Evolutionary conservation across 495 filamentous ascomycete species (phyloP), one percentile per base, ranked within the genome.

Genomic region (Penicillium diatomitis): DNA sequence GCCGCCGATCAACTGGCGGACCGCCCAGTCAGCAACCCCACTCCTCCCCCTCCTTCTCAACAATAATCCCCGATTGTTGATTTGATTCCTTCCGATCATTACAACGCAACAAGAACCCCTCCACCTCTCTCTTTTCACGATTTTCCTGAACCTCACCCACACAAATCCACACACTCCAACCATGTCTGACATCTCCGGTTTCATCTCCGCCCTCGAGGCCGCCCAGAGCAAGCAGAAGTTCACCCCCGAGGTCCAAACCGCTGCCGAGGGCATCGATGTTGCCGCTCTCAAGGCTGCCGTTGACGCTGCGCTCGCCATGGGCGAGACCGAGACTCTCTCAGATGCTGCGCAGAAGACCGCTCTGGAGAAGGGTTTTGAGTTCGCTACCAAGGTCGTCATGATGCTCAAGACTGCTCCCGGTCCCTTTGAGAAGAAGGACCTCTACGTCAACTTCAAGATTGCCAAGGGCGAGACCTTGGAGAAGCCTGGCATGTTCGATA

Each of bases 391-490:
- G 63, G 79, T 86, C 46, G 77, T 83, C 54, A 72, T 72, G 61
- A 81, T 85, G 71, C 72, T 78, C 42, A 65, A 70, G 50, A 61
- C 65, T 8, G 70, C 74, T 45, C 78, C 77, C 4, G 64, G 58
- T 8, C 62, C 74, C 44, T 68, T 74, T 41, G 81, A 83, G 57
- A 64, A 78, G 54, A 50, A 55, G 47, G 57, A 83, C 72, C 64
- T 81, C 41, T 84, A 84, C 63, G 74, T 65, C 47, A 69, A 76
- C 57, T 84, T 71, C 73, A 85, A 85, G 70, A 66, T 73, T 62
- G 68, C 67, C 29, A 70, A 60, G 35, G 63, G 73, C 38, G 77
- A 80, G 54, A 60, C 60, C 29, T 53, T 68, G 9, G 63, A 73
- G 8, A 55, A 70, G 48, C 67, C 68, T 42, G 70, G 72, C 45